Evolutionary conservation across 495 filamentous ascomycete species (phyloP), one percentile per base, ranked within the genome.

Genomic region (Penicillium alfredii): DNA sequence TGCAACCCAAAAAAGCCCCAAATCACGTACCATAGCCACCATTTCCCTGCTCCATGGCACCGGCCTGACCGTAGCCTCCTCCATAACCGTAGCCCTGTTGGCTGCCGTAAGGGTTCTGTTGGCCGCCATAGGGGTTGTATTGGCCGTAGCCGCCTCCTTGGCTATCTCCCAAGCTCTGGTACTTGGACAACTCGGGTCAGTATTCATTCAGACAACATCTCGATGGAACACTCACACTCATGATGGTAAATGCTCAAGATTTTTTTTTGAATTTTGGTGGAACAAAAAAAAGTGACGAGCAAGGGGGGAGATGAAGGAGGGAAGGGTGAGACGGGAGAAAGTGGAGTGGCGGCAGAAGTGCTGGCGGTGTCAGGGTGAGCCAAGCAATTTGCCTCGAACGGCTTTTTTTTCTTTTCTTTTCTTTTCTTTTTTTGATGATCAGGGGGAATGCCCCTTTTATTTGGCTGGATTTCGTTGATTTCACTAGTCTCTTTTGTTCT

Each of bases 61-160:
- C 64, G 37, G 66, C 67, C 42, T 45, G 53, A 33, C 44, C 46
- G 53, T 63, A 61, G 28, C 65, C 61, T 35, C 39, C 49, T 4
- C 63, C 61, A 39, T 68, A 71, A 15, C 62, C 63, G 38, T 74
- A 73, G 48, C 58, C 51, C 28, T 60, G 45, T 43, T 60, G 40
- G 43, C 39, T 56, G 40, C 20, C 50, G 44, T 66, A 58, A 17
- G 69, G 68, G 35, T 69, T 70, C 36, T 51, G 45, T 51, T 76
- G 69, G 42, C 62, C 68, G 45, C 55, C 61, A 47, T 82, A 84
- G 4, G 80, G 76, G 56, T 82, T 80, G 49, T 70, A 70, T 42
- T 77, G 66, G 63, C 77, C 77, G 60, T 81, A 78, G 56, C 70
- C 72, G 42, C 66, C 65, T 32, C 55, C 42, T 30, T 42, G 54